Conservation (phyloP, 768 basidiomycete genomes). For the Naematelia aurantialba region DNA sequence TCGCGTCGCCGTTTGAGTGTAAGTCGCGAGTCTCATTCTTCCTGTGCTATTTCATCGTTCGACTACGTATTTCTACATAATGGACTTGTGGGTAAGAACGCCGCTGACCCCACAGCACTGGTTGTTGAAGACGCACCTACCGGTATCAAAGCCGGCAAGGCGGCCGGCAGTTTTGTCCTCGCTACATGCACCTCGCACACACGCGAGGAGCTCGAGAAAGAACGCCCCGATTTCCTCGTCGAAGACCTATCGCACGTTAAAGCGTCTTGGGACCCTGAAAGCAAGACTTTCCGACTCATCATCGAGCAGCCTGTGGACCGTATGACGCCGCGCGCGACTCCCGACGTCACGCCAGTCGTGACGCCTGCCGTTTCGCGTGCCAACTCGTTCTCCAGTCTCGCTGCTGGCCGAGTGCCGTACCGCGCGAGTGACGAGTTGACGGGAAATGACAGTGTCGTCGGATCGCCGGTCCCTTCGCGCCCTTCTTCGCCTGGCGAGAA, state of each 20-base stretch:
- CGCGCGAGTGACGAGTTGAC: constrained; percentile 46
- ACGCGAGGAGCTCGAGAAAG: constrained; percentile 56
- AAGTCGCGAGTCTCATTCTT: constrained; percentile 19
- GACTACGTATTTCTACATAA: no score
- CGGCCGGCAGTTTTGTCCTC: constrained; percentile 69
- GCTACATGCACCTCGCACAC: constrained; percentile 79
- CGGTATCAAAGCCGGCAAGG: constrained; percentile 68
- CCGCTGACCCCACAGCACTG: constrained; percentile 57
- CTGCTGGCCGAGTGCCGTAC: constrained; percentile 17
- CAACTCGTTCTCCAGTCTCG: constrained; percentile 39
- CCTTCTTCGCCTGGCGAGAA: constrained; percentile 35
- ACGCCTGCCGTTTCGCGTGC: constrained; percentile 46
- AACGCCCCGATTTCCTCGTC: constrained; percentile 51
- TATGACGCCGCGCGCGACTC: constrained; percentile 40
- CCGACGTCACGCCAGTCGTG: constrained; percentile 47
- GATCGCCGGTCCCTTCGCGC: constrained; percentile 34
- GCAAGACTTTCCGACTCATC: constrained; percentile 41
- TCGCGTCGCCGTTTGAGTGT: constrained; percentile 62
- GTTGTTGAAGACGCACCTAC: constrained; percentile 87
- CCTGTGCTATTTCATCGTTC: not conserved
- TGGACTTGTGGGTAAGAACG: no score
- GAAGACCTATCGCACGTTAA: constrained; percentile 49
- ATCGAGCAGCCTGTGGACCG: constrained; percentile 50
- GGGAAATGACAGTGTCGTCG: constrained; percentile 49
- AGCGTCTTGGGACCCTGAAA: constrained; percentile 43